Base-by-base conservation (phyloP, 768 basidiomycete species). In the Lentinula guzmanii region DNA sequence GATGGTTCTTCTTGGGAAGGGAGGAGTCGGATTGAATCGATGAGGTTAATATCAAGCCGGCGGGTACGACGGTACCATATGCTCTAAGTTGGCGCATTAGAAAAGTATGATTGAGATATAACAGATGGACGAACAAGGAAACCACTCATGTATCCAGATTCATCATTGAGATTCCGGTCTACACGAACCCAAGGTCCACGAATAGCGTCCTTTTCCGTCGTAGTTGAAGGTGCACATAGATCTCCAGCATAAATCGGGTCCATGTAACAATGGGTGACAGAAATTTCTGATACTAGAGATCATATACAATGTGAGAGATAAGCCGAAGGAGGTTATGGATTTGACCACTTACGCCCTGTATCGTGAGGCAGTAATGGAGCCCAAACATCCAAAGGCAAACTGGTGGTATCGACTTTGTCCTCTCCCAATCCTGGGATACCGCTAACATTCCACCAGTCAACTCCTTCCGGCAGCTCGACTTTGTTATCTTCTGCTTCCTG, bases 141-240 rank as follows among this genome's bases (percentile, higher is more conserved):
- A 74, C 78, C 75, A 56, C 75, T 67, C 76, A 88, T 28, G 83
- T 70, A 61, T 77, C 87, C 66, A 70, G 74, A 77, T 81, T 83
- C 77, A 37, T 77, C 65, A 69, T 95, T 95, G 37, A 98, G 72
- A 74, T 98, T 90, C 50, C 85, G 80, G 42, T 86, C 85, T 11
- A 99, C 88, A 13, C 90, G 84, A 1, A 96, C 93, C 96, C 96
- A 99, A 66, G 88, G 91, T 0, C 90, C 90, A 65, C 82, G 86
- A 66, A 86, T 82, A 5, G 88, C 86, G 69, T 94, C 90, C 52
- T 88, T 72, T 68, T 91, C 89, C 10, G 77, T 76, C 1, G 86
- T 92, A 1, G 88, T 82, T 1, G 78, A 70, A 0, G 95, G 95
- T 0, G 74, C 72, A 70, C 95, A 98, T 10, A 90, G 64, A 28